Evolutionary conservation across 257 asterid genomes (phyloP), one percentile per base, ranked within the genome.

Genomic region (Rubia yunnanensis): DNA sequence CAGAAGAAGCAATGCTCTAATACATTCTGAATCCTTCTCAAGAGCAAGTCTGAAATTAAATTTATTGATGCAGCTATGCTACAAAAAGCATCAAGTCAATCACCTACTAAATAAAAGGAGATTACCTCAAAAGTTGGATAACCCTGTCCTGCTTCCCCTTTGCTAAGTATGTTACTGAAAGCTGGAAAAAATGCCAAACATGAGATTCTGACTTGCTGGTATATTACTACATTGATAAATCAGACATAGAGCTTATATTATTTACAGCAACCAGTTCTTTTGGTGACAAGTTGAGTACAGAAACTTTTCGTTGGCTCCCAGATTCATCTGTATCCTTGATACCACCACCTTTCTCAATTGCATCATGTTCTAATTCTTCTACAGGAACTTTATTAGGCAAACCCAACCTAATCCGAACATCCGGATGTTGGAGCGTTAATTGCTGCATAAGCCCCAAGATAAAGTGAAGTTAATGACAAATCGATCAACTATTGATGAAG

Each of bases 1-100:
- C 84, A 84, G 31, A 57, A 83, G 69, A 76, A 94, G 77, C 85
- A 82, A 72, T 78, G 96, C 96, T 83, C 85, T 84, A 60, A 73
- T 83, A 73, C 79, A 59, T 67, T 74, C 95, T 32, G 94, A 87
- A 75, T 94, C 97, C 89, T 90, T 90, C 76, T 80, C 83, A 69
- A 88, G 87, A 75, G 96, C 95, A 76, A 90, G 79, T 78, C 97
- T 94, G 92, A 73, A 83, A 80, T 69, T 80, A 75, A 39, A 68
- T 50, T 70, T 54, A 53, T 44, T 57, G 57, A 77, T 70, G 56
- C 67, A 73, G 72, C 48, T 69, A 57, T 18, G 69, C 74, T 73
- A 74, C 57, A 68, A 35, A 64, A 59, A 78, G 41, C 26, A 39
- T 44, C 63, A 71, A 70, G 64, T 57, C 69, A 66, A 61, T 32